Percentiles rank a stretch among this genome's conserved stretches.
phyloP scores from a whole-genome alignment of 1,284 basidiomycete species.

The Microbotryomycetes sp. region DNA sequence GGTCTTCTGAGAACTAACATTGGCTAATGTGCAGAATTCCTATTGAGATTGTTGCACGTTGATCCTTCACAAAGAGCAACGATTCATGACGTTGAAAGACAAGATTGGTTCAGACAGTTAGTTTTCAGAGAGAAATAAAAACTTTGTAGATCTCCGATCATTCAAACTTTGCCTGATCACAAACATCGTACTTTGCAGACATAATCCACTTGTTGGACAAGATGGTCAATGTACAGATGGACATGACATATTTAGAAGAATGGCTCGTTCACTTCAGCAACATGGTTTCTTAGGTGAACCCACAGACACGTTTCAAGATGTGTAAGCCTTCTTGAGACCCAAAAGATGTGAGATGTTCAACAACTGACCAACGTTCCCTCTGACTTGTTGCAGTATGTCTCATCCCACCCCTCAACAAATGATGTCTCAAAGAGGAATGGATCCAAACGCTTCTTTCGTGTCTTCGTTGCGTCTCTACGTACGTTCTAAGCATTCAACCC shows the following conservation, averaged over 20 bases:
- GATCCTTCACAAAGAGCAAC: slow-evolving; percentile 65
- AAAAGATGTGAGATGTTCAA: not conserved
- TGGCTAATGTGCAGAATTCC: slow-evolving; percentile 51
- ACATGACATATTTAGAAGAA: slow-evolving; percentile 5
- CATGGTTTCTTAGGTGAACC: slow-evolving; percentile 25
- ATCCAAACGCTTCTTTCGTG: slow-evolving; percentile 23
- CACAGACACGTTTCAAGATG: slow-evolving; percentile 10
- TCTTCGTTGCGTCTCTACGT: slow-evolving; percentile 30
- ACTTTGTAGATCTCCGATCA: not conserved
- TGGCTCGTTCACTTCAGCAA: slow-evolving; percentile 16
- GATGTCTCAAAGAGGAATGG: slow-evolving; percentile 17
- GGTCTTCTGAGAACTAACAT: not conserved
- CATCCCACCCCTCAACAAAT: slow-evolving; percentile 6
- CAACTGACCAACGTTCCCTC: not conserved
- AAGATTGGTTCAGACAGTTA: slow-evolving; percentile 74
- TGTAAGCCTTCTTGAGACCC: slow-evolving; percentile 6
- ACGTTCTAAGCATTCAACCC: not conserved
- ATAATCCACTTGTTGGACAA: slow-evolving; percentile 22
- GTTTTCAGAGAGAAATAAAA: slow-evolving; percentile 17
- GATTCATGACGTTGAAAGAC: slow-evolving; percentile 59
- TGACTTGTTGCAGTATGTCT: slow-evolving; percentile 3
- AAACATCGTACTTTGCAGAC: slow-evolving; percentile 5
- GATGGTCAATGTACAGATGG: slow-evolving; percentile 24
- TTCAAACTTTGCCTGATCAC: not conserved
- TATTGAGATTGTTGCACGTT: slow-evolving; percentile 66